A percentile compares a stretch with the other conserved stretches of the same genome.
Evolutionary conservation across 345 rosid species (phyloP).

Genomic region (Citropsis articulata): DNA sequence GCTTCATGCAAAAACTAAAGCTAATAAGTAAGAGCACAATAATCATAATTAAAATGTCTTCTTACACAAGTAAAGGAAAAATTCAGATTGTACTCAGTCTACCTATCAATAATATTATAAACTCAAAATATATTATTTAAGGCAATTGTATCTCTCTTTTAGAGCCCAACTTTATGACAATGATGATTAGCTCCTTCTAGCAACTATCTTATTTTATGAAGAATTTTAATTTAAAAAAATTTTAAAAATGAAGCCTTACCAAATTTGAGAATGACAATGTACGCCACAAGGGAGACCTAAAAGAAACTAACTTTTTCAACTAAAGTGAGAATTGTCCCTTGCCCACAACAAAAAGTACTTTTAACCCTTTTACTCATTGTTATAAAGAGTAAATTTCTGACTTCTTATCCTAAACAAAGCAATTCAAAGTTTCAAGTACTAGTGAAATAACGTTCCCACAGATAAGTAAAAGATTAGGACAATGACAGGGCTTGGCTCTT

Average conservation of each 20-base stretch:
- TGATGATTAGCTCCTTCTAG: constrained; percentile 35
- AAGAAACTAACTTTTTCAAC: constrained; percentile 31
- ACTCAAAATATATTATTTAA: constrained; percentile 1
- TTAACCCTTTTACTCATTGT: constrained; percentile 24
- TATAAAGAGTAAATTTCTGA: constrained; percentile 39
- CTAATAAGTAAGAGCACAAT: too few relatives aligned
- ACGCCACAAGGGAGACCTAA: constrained; percentile 67
- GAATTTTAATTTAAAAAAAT: constrained; percentile 10
- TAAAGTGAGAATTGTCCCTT: constrained; percentile 37
- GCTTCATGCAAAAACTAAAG: too few relatives aligned
- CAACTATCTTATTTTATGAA: constrained; percentile 7
- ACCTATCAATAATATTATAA: constrained; percentile 10
- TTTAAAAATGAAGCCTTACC: constrained; percentile 29
- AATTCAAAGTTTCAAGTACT: constrained; percentile 12
- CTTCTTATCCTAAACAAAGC: constrained; percentile 26
- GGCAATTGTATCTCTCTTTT: constrained; percentile 25
- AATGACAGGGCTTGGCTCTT: constrained; percentile 74
- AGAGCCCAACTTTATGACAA: constrained; percentile 31
- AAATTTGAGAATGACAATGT: constrained; percentile 48
- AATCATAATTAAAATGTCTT: too few relatives aligned
- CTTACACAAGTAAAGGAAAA: background rate
- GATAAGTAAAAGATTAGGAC: constrained; percentile 29
- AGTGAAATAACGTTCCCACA: constrained; percentile 22
- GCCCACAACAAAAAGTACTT: constrained; percentile 23
- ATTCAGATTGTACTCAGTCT: constrained; percentile 18